Base-by-base conservation (phyloP, 345 rosid genomes). In the Populus ilicifolia region DNA sequence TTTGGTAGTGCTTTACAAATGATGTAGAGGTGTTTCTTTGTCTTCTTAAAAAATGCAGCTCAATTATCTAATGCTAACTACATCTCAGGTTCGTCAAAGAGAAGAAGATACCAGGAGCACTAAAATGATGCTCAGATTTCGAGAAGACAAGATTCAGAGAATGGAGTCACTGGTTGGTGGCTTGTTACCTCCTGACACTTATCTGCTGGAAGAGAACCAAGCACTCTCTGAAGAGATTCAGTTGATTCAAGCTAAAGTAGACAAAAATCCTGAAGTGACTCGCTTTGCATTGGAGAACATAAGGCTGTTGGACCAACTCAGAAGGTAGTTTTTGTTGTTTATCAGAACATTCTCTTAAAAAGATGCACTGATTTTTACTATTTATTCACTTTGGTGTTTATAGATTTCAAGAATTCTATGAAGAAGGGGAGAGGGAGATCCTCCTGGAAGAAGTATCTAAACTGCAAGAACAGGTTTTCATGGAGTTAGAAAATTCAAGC, bases 61-160 rank as follows among this genome's bases (percentile, higher is more conserved):
- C 68, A 75, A 71, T 56, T 72, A 61, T 68, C 69, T 70, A 54
- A 52, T 67, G 54, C 39, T 64, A 61, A 76, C 70, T 61, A 48
- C 23, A 70, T 82, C 44, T 25, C 85, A 94, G 98, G 97, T 93
- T 88, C 92, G 89, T 64, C 97, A 96, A 84, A 92, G 99, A 82
- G 99, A 96, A 84, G 98, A 96, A 84, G 99, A 93, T 72, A 87
- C 91, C 70, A 91, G 94, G 85, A 89, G 96, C 86, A 87, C 90
- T 68, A 96, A 93, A 92, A 92, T 96, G 98, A 96, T 93, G 96
- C 93, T 96, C 78, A 88, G 81, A 82, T 92, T 93, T 85, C 89
- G 98, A 76, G 99, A 93, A 85, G 97, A 96, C 86, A 93, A 92
- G 87, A 96, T 96, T 83, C 94, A 88, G 43, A 92, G 96, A 83